Base-by-base conservation (phyloP, 441 rosid species). In the Gossypium laxum region DNA sequence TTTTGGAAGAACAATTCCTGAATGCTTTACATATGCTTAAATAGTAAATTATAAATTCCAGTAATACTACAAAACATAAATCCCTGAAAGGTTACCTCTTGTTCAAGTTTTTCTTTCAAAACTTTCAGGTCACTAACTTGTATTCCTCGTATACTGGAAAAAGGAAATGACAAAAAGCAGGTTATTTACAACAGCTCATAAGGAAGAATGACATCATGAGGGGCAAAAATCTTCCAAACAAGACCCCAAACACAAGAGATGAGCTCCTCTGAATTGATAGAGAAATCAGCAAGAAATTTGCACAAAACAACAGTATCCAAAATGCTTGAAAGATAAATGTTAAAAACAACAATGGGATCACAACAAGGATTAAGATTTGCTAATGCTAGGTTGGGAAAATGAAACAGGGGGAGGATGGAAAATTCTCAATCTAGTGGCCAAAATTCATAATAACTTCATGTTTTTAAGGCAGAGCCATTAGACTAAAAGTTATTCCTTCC, bases 101-200 rank as follows among this genome's bases (percentile, higher is more conserved):
- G 87, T 74, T 88, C 89, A 66, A 94, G 98, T 82, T 86, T 94
- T 77, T 86, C 96, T 77, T 89, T 90, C 80, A 92, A 78, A 78
- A 47, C 75, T 79, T 77, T 89, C 60, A 94, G 96, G 83, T 92
- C 96, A 76, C 75, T 78, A 45, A 48, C 43, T 24, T 87, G 92
- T 70, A 94, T 86, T 67, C 99, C 99, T 71, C 92, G 88, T 71
- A 94, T 48, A 82, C 99, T 92, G 88, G 62, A 54, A 34, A 34
- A 76, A 74, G 54, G 19, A 78, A 59, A 34, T 54, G 68, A 26
- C 5, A 14, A 75, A 70, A 12, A 0, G 48, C 74, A 66, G 67
- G 56, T 58, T 72, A 73, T 3, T 34, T 61, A 34, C 72, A 72
- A 41, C 70, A 55, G 43, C 45, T 64, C 64, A 32, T 19, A 64